Evolutionary conservation across 1,284 basidiomycete genomes (phyloP), one percentile per base, ranked within the genome.

Genomic region (Ganoderma sp.): DNA sequence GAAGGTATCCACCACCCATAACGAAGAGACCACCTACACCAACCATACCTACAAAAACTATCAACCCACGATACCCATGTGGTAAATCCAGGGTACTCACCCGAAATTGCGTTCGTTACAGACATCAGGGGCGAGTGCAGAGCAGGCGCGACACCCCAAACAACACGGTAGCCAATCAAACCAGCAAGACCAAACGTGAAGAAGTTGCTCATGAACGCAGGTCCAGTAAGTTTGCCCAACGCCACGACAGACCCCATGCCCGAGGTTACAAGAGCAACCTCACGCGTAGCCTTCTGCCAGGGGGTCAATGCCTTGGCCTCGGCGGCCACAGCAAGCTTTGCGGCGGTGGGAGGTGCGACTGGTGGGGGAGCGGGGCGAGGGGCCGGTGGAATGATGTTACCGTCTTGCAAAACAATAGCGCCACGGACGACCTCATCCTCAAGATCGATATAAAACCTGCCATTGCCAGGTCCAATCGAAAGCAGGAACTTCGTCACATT

Each of bases 401-500:
- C 91, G 64, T 90, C 81, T 73, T 93, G 88, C n/a, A 91, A 82
- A 45, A 93, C 87, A 59, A 95, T 84, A 1, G 94, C 88, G 4
- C 93, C 92, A 60, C 94, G 88, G 62, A 93, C 88, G 60, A 95
- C 94, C 79, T 95, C 94, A 75, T 95, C 93, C 19, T 87, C 85
- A 25, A 94, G 83, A 77, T 95, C 87, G 68, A 95, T 81, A 14
- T 80, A 79, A 77, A 89, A 95, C 58, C 82, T 84, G 60, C 83
- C 84, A 68, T 90, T 85, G 58, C 85, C 85, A 50, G 45, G 28
- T 12, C 81, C 77, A 64, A 95, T 88, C 1, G 93, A 94, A 19
- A 95, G 83, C 52, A 95, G 84, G 81, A 95, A 95, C 77, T 95
- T 95, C 56, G 91, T 91, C 74, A 95, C 90, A 77, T 95, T 95